Evolutionary conservation across 176 grass and related monocot species (phyloP).

Genomic region (Alloteropsis semialata): DNA sequence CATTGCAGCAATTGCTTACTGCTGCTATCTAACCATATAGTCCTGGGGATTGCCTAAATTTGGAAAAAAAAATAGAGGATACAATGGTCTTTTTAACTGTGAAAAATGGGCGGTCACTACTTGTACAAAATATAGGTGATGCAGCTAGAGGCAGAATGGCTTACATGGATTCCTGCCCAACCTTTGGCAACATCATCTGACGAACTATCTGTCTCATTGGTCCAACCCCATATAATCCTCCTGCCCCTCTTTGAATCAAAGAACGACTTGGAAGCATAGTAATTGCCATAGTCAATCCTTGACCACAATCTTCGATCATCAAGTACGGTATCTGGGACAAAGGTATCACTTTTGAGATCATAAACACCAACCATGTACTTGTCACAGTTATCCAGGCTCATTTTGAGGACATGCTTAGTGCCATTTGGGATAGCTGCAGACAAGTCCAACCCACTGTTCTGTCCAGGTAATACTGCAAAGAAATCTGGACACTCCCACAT

Average conservation of each 20-base stretch:
- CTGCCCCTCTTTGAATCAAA: conserved; percentile 58
- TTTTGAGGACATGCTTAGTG: conserved; percentile 75
- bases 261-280: conserved; percentile 88
- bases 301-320: conserved; percentile 58
- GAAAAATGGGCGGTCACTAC: not conserved
- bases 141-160: not conserved
- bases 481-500: conserved; percentile 91
- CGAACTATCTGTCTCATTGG: conserved; percentile 66
- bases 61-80: not conserved
- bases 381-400: conserved; percentile 55
- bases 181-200: conserved; percentile 62
- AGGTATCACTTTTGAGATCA: conserved; percentile 50
- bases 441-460: conserved; percentile 53
- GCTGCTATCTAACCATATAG: conserved; percentile 64
- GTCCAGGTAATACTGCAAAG: conserved; percentile 35
- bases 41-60: conserved; percentile 71
- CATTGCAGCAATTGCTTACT: conserved; percentile 73
- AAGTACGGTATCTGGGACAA: conserved; percentile 53
- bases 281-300: conserved; percentile 80
- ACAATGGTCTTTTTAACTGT: too few species aligned
- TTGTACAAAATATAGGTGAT: not conserved
- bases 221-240: conserved; percentile 80
- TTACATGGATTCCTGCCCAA: conserved; percentile 88
- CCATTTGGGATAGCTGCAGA: conserved; percentile 35
- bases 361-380: conserved; percentile 75